These are phyloP conservation scores for Macrocystidia cucumis DNA, from an alignment of 1,284 basidiomycete genomes.

Conservation along the genomic window DNA sequence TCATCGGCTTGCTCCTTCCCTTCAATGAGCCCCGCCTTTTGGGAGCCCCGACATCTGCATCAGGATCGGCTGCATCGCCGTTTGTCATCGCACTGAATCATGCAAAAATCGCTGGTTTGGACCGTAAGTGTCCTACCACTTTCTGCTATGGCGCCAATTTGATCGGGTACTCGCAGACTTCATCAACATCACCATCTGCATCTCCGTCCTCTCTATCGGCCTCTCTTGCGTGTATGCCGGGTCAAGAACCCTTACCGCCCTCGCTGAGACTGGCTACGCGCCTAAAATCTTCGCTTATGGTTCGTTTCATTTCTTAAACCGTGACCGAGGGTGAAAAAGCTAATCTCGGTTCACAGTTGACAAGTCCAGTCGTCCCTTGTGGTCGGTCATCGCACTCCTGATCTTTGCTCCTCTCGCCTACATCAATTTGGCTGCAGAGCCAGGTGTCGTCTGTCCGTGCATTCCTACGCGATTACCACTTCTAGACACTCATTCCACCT, in stretches of 20 bases:
- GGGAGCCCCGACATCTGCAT: constrained; percentile 20
- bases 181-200: constrained; percentile 66
- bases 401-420: constrained; percentile 30
- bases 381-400: constrained; percentile 27
- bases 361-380: constrained; percentile 35
- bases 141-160: not conserved
- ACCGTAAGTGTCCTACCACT: constrained; percentile 27
- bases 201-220: constrained; percentile 66
- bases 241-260: constrained; percentile 58
- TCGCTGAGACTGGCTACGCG: constrained; percentile 63
- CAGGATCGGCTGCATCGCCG: constrained; percentile 37
- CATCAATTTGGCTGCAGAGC: constrained; percentile 24
- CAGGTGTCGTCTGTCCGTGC: constrained; percentile 28
- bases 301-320: constrained; percentile 6
- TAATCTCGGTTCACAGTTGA: constrained; percentile 20
- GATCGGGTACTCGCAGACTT: constrained; percentile 23
- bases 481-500: not conserved
- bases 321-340: too few species aligned
- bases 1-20: constrained; percentile 41
- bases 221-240: constrained; percentile 63
- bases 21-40: constrained; percentile 41
- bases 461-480: not conserved
- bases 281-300: constrained; percentile 46
- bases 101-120: constrained; percentile 53
- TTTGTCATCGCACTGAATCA: constrained; percentile 63